A percentile compares a stretch with the other conserved stretches of the same genome.
phyloP scores from a whole-genome alignment of 441 rosid species.

The Brassica balearica region DNA sequence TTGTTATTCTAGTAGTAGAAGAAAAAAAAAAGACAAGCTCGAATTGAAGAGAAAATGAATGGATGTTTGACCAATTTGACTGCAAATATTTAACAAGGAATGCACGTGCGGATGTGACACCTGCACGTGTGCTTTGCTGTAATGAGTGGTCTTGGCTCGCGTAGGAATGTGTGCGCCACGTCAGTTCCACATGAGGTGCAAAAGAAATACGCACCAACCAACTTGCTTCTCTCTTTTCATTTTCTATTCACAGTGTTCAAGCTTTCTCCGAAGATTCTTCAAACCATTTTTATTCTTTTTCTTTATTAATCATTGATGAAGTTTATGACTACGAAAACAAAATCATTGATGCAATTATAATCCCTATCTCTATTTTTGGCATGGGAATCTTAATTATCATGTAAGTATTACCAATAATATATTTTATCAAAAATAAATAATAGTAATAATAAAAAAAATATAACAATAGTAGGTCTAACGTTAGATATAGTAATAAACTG shows the following conservation, averaged over 20 bases:
- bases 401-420: not conserved
- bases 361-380: slow-evolving; percentile 24
- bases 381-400: slow-evolving; percentile 39
- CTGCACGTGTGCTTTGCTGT: slow-evolving; percentile 43
- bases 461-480: not conserved
- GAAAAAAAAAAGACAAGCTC: not conserved
- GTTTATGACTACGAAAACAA: not conserved
- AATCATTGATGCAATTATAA: slow-evolving; percentile 16
- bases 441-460: too few relatives aligned
- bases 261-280: slow-evolving; percentile 30
- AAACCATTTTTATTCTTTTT: slow-evolving; percentile 29
- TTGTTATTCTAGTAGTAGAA: not conserved
- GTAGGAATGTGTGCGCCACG: slow-evolving; percentile 9
- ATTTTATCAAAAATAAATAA: not conserved
- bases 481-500: slow-evolving; percentile 3
- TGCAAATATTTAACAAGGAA: not conserved
- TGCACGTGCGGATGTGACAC: slow-evolving; percentile 38
- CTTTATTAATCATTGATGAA: slow-evolving; percentile 23
- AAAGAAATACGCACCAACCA: slow-evolving; percentile 14
- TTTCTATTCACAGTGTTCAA: slow-evolving; percentile 20
- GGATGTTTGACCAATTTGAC: slow-evolving; percentile 38
- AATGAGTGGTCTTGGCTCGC: slow-evolving; percentile 26
- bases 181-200: slow-evolving; percentile 30
- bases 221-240: slow-evolving; percentile 24
- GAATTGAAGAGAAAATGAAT: not conserved